Conservation (phyloP, 1,284 basidiomycete genomes). For the Pseudozyma pruni region DNA sequence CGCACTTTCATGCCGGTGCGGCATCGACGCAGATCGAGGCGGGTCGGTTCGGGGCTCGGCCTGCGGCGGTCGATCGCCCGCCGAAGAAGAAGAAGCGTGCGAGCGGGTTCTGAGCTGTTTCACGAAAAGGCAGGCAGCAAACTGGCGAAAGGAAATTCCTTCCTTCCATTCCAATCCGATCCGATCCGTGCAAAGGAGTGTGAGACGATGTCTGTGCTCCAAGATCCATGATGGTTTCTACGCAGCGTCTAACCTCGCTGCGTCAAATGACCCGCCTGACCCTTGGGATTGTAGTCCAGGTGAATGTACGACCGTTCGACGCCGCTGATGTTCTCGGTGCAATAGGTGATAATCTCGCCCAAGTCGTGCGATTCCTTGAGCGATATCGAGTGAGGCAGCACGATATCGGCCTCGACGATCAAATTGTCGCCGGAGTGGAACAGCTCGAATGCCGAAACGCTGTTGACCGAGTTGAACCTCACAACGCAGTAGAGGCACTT, state of each 20-base stretch:
- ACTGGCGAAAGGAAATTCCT: too few species aligned
- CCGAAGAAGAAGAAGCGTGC: conserved; percentile 43
- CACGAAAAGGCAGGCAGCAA: too few species aligned
- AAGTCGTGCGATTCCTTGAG: conserved; percentile 66
- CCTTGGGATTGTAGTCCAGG: conserved; percentile 61
- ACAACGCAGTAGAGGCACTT: conserved; percentile 62
- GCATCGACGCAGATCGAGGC: conserved; percentile 40
- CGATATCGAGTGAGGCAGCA: conserved; percentile 58
- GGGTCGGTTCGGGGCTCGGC: conserved; percentile 33
- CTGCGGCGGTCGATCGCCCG: conserved; percentile 8
- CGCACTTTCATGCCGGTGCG: neutral
- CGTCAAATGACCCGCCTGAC: conserved; percentile 60
- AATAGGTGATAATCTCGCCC: conserved; percentile 65
- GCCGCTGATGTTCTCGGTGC: conserved; percentile 55
- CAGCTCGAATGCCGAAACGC: conserved; percentile 62
- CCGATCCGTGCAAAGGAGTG: neutral
- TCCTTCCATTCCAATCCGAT: neutral
- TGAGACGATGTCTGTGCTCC: neutral
- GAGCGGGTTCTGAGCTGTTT: conserved; percentile 23
- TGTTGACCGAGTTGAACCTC: conserved; percentile 62
- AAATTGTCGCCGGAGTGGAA: conserved; percentile 65
- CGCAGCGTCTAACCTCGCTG: conserved; percentile 40
- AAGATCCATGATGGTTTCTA: neutral
- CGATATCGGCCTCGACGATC: conserved; percentile 64
- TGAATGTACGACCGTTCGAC: conserved; percentile 63